These are phyloP conservation scores for Phyllosticta paracitricarpa DNA, from an alignment of 2,329 filamentous ascomycete genomes.

Conservation along the genomic window DNA sequence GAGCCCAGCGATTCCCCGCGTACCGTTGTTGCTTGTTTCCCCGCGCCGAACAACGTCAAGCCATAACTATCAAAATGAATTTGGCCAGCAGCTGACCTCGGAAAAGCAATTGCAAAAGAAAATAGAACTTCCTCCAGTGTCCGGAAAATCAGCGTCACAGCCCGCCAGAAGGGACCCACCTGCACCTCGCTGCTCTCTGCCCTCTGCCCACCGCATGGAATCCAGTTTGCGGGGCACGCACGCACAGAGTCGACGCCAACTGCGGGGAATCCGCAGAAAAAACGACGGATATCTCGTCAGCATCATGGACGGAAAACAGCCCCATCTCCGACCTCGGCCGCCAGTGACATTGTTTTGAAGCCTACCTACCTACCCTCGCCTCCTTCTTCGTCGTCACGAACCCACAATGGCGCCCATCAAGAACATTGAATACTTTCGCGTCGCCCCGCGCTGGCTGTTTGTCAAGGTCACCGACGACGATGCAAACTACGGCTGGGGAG, in stretches of 20 bases:
- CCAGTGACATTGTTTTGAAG: neutral
- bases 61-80: neutral
- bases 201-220: neutral
- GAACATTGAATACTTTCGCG: slow-evolving; percentile 62
- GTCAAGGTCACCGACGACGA: slow-evolving; percentile 64
- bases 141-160: neutral
- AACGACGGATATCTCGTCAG: neutral
- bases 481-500: slow-evolving; percentile 60
- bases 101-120: neutral
- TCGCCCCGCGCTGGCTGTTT: slow-evolving; percentile 67
- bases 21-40: neutral
- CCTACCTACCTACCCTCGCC: too few species aligned
- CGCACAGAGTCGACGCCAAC: neutral
- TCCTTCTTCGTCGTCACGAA: neutral
- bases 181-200: neutral
- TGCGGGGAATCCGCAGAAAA: neutral
- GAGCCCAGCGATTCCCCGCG: neutral
- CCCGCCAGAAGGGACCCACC: neutral
- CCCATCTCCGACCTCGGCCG: neutral
- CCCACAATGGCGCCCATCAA: slow-evolving; percentile 51
- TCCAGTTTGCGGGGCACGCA: neutral
- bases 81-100: neutral
- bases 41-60: neutral
- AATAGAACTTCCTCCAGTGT: neutral
- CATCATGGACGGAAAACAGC: neutral